These are phyloP conservation scores for Chloranthus sessilifolius DNA, from an alignment of 164 flowering plant genomes.

Conservation along the genomic window DNA sequence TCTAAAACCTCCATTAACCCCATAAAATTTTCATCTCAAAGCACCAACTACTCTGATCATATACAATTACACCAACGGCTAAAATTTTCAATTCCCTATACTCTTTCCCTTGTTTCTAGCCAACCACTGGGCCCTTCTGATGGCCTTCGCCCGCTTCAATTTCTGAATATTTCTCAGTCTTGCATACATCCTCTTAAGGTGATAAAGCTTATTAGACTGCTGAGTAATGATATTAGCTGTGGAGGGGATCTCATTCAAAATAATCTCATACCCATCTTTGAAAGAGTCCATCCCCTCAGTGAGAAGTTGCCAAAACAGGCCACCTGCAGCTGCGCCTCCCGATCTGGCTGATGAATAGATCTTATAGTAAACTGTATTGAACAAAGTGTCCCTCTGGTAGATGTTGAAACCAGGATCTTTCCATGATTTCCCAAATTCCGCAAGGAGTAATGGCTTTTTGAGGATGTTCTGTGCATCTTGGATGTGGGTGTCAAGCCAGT, in stretches of 20 bases:
- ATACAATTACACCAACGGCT: not conserved
- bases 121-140: conserved; percentile 28
- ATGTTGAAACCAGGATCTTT: conserved; percentile 37
- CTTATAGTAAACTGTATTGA: conserved; percentile 38
- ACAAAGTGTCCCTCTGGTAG: conserved; percentile 42
- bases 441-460: conserved; percentile 54
- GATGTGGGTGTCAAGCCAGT: conserved; percentile 60
- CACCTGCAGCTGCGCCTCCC: conserved; percentile 71
- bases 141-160: conserved; percentile 33
- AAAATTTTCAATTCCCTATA: conserved; percentile 18
- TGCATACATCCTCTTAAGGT: conserved; percentile 38
- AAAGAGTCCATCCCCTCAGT: conserved; percentile 60
- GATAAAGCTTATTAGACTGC: conserved; percentile 48
- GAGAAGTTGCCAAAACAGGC: conserved; percentile 78
- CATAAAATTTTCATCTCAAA: no score
- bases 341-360: conserved; percentile 57
- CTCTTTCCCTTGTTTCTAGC: conserved; percentile 18
- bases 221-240: conserved; percentile 44
- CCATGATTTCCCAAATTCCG: conserved; percentile 72
- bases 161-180: conserved; percentile 31
- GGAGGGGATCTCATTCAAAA: conserved; percentile 52
- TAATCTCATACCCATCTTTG: conserved; percentile 71
- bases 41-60: no score
- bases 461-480: conserved; percentile 52
- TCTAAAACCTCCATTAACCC: no score